These are phyloP conservation scores for Stephania yunnanensis DNA, from an alignment of 164 flowering plant genomes.

Conservation along the genomic window DNA sequence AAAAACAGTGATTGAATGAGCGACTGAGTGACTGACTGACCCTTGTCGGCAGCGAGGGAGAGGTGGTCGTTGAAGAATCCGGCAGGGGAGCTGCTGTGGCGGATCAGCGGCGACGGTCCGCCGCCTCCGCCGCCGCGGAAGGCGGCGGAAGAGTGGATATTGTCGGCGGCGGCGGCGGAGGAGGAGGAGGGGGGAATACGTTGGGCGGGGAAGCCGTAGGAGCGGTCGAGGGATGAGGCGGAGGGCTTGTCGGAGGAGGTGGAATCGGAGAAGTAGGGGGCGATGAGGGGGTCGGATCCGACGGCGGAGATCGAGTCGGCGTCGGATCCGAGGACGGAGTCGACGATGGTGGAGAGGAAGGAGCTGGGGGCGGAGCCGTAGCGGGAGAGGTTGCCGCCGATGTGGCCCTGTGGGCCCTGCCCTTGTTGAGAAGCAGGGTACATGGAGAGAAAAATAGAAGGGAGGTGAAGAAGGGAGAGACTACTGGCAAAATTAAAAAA, in stretches of 20 bases:
- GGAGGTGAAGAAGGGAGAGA: not conserved
- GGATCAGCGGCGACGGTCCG: slow-evolving; percentile 31
- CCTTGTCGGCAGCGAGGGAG: slow-evolving; percentile 37
- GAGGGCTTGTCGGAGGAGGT: not conserved
- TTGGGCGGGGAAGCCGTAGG: not conserved
- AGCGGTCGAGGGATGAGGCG: not conserved
- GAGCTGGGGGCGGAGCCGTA: slow-evolving; percentile 18
- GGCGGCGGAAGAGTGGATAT: slow-evolving; percentile 30
- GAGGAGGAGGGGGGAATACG: not conserved
- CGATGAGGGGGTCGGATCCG: not conserved
- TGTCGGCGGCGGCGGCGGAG: not conserved
- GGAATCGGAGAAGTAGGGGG: not conserved
- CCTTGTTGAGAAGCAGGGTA: slow-evolving; percentile 9
- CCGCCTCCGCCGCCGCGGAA: slow-evolving; percentile 15
- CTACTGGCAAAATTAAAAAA: too few relatives aligned
- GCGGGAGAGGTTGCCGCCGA: slow-evolving; percentile 4
- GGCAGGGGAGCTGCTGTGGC: slow-evolving; percentile 81
- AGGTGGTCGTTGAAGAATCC: slow-evolving; percentile 49
- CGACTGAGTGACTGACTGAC: slow-evolving; percentile 19
- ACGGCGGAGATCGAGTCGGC: slow-evolving; percentile 7
- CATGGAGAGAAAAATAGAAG: not conserved
- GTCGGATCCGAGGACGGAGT: slow-evolving; percentile 7
- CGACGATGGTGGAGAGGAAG: slow-evolving; percentile 6
- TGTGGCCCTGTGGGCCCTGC: not conserved
- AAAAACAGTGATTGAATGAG: too few relatives aligned